A percentile compares a stretch with the other conserved stretches of the same genome.
Evolutionary conservation across 345 rosid species (phyloP).

Genomic region (Geranium brycei): DNA sequence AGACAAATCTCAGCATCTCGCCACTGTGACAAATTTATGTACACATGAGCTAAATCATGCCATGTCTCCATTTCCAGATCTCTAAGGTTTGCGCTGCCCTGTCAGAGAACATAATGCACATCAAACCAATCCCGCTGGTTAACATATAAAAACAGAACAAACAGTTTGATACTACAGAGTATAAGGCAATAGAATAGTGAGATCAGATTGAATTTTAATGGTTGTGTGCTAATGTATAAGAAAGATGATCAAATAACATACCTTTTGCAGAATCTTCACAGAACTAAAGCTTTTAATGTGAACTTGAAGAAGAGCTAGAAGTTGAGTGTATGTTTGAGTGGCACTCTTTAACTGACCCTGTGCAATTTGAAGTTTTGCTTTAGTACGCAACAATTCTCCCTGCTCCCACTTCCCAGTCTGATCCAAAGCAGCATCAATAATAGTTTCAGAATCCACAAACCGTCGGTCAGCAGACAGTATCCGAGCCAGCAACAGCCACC

Average conservation of each 20-base stretch:
- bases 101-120: too few relatives aligned
- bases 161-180: too few relatives aligned
- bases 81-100: too few relatives aligned
- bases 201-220: neutral
- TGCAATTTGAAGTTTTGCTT: slow-evolving; percentile 62
- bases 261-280: slow-evolving; percentile 41
- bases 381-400: slow-evolving; percentile 64
- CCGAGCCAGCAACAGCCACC: slow-evolving; percentile 64
- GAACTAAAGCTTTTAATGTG: slow-evolving; percentile 38
- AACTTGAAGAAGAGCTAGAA: slow-evolving; percentile 68
- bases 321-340: slow-evolving; percentile 48
- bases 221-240: slow-evolving; percentile 1
- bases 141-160: too few relatives aligned
- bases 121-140: too few relatives aligned
- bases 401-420: slow-evolving; percentile 76
- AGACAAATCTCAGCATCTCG: slow-evolving; percentile 70
- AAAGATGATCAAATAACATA: slow-evolving; percentile 5
- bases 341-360: slow-evolving; percentile 44
- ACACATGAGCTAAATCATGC: slow-evolving; percentile 65
- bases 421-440: slow-evolving; percentile 49
- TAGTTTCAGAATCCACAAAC: slow-evolving; percentile 44
- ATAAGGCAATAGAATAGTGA: too few relatives aligned
- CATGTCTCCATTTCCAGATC: slow-evolving; percentile 50
- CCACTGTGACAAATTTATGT: slow-evolving; percentile 51
- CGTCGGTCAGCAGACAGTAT: slow-evolving; percentile 62